phyloP scores from a whole-genome alignment of 371 early-diverging fungal genomes.

The Mortierella sp. region DNA sequence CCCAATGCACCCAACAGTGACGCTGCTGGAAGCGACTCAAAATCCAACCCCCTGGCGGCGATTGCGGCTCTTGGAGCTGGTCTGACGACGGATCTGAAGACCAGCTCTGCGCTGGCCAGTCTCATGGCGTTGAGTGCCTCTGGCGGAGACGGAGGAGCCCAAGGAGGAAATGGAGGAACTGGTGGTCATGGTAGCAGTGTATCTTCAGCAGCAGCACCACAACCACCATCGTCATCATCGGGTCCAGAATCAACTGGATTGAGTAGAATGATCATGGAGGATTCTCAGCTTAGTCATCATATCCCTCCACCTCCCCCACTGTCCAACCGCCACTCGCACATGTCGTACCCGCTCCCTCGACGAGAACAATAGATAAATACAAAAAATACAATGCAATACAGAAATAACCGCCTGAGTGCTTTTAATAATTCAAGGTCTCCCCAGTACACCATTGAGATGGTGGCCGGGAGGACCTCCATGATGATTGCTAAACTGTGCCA shows the following conservation, averaged over 20 bases:
- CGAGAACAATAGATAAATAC: constrained; percentile 4
- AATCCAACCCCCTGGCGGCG: not conserved
- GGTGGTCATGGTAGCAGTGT: not conserved
- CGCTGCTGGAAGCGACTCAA: not conserved
- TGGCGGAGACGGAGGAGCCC: constrained; percentile 17
- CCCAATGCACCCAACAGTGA: constrained; percentile 9
- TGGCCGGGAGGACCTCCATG: not conserved
- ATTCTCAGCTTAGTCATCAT: not conserved
- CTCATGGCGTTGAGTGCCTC: constrained; percentile 59
- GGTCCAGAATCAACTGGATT: too few species aligned
- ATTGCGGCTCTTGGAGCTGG: not conserved
- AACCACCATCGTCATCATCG: not conserved
- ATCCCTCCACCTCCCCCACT: constrained; percentile 11
- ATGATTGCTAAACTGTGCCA: not conserved
- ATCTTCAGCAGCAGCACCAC: not conserved
- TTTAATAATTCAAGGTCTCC: not conserved
- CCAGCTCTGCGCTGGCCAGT: constrained; percentile 60
- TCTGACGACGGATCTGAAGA: constrained; percentile 29
- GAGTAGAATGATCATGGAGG: too few species aligned
- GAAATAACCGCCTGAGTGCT: not conserved
- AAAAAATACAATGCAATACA: not conserved
- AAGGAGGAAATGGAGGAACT: not conserved
- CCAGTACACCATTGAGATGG: not conserved
- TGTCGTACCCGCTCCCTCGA: constrained; percentile 20
- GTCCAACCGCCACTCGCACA: constrained; percentile 20